Evolutionary conservation across 23 red algal species (phyloP), one percentile per base, ranked within the genome.

Genomic region (Gracilaria vermiculophylla): DNA sequence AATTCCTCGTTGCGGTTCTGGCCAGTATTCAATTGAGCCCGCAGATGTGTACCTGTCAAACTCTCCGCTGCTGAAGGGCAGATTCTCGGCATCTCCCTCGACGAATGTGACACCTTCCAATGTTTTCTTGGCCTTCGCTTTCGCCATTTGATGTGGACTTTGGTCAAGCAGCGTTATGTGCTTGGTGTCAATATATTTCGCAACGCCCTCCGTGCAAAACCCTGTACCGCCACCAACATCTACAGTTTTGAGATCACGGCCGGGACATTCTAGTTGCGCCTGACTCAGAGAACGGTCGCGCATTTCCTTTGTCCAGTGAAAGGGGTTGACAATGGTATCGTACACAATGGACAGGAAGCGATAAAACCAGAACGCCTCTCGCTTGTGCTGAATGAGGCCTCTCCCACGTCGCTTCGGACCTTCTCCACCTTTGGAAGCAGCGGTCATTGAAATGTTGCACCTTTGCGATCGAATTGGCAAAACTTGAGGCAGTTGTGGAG

Each of bases 311-410:
- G 96, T 98, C 96, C 96, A 98, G 77, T 98, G 96, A 73, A 98
- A 98, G 19, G 96, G 96, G 73, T 98, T 98, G 37, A 98, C 96
- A 17, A 98, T 80, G 33, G 86, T 94, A 69, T 98, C 96, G 72
- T 98, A 98, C 53, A 98, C 88, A 41, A 98, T 92, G 12, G 96
- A 98, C 61, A 98, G 91, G 54, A 94, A 98, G 36, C 96, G 96
- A 86, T 98, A 98, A 53, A 98, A 98, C 96, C 96, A 98, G 52
- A 94, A 98, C 9, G 96, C 96, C 73, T 98, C 96, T 49, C 93
- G 92, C 72, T 98, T 98, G 77, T 98, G 96, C 42, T 98, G 96
- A 62, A 98, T 98, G 9, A 98, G 88, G 17, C 96, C 96, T 27
- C 90, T 82, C 20, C 79, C 54, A 19, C 72, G 31, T 37, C 95